Percentiles rank a stretch among this genome's conserved stretches.
Conservation (phyloP, 305 asterid genomes). For the Fraxinus dipetala region DNA sequence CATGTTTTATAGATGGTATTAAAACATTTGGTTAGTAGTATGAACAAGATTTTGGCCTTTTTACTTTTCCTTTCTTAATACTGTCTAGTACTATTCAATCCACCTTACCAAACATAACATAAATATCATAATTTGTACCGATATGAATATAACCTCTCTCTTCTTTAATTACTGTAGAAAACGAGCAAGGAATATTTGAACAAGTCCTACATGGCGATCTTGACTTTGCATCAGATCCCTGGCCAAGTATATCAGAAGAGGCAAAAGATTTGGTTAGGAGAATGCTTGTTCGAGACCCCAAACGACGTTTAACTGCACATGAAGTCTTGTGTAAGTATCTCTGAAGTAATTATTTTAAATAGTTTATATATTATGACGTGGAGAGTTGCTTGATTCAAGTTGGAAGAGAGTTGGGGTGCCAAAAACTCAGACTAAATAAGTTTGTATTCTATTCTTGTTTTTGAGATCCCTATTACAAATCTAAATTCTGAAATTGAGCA, state of each 20-base stretch:
- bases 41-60: background rate
- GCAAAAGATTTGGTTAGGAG: slow-evolving; percentile 67
- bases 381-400: background rate
- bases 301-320: slow-evolving; percentile 63
- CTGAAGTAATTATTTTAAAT: background rate
- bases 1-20: background rate
- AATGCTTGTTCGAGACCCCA: slow-evolving; percentile 70
- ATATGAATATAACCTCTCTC: background rate
- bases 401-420: background rate
- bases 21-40: background rate
- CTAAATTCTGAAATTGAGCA: background rate
- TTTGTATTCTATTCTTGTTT: background rate
- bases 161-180: slow-evolving; percentile 36
- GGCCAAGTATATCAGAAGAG: slow-evolving; percentile 67
- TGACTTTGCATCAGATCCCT: slow-evolving; percentile 65
- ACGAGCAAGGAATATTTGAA: slow-evolving; percentile 67
- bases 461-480: background rate
- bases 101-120: background rate
- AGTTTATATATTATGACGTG: background rate
- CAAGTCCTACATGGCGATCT: slow-evolving; percentile 72
- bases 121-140: background rate
- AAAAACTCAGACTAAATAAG: background rate
- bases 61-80: background rate
- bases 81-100: background rate
- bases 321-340: slow-evolving; percentile 63